Percentiles rank a stretch among this genome's conserved stretches.
Conservation (phyloP, 192 early-diverging fungal genomes). For the Podila clonocystis region DNA sequence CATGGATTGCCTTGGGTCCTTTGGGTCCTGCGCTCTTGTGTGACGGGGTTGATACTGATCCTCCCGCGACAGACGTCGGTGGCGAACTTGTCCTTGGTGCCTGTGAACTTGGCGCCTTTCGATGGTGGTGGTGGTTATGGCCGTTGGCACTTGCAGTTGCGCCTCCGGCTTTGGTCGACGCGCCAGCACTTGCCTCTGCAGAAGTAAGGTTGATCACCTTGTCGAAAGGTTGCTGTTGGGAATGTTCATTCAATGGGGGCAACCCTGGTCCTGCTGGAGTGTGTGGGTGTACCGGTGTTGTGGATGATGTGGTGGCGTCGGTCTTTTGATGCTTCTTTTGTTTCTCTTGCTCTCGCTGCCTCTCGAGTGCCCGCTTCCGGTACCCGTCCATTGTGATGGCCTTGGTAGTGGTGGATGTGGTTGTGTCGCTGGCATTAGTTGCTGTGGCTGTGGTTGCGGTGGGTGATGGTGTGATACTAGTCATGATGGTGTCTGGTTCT, state of each 20-base stretch:
- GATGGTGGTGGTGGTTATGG: conserved; percentile 1
- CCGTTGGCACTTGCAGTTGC: not conserved
- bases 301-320: not conserved
- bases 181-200: not conserved
- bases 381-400: conserved; percentile 42
- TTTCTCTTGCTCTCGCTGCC: conserved; percentile 12
- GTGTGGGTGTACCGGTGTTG: not conserved
- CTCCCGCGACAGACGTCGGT: conserved; percentile 29
- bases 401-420: not conserved
- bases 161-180: not conserved
- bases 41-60: conserved; percentile 3
- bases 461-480: too few species aligned
- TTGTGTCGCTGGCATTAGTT: too few species aligned
- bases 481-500: too few species aligned
- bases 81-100: conserved; percentile 36
- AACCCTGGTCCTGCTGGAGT: not conserved
- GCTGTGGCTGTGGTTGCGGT: too few species aligned
- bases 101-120: conserved; percentile 16
- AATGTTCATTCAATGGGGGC: not conserved
- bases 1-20: conserved; percentile 44
- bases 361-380: conserved; percentile 39
- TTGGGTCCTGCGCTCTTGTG: conserved; percentile 3
- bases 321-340: conserved; percentile 20
- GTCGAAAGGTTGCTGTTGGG: too few species aligned
- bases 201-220: not conserved